Base-by-base conservation (phyloP, 352 stramenopile species). In the Aphanomyces invadans region DNA sequence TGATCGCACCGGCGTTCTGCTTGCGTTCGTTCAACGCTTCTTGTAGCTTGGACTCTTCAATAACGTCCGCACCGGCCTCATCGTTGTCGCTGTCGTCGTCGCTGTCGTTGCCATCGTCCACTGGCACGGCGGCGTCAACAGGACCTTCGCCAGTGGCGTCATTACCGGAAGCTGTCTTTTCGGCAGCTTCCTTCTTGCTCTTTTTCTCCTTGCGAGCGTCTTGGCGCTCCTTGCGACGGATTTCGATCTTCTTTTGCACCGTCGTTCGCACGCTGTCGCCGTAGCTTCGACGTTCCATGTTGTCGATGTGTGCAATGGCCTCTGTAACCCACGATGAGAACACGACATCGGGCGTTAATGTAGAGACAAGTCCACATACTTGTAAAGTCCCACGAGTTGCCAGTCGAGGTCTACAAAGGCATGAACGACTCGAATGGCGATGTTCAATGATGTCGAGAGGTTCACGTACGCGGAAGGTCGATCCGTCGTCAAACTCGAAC, bases 381-480 rank as follows among this genome's bases (percentile, higher is more conserved):
- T 7, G 82, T 92, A 59, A 95, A 95, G 70, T 95, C 83, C 86
- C 86, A 95, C 0, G 85, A 94, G 53, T 77, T 89, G 45, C 83
- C 83, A 1, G 71, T 55, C 72, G 10, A 78, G 69, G 17, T 76
- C 73, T 31, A 76, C 65, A 60, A 87, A 89, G 11, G 67, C 70
- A 54, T n/a, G n/a, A n/a, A n/a, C n/a, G n/a, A n/a, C n/a, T n/a
- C n/a, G n/a, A n/a, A n/a, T n/a, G n/a, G n/a, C n/a, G n/a, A n/a
- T n/a, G n/a, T n/a, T n/a, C n/a, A n/a, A n/a, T n/a, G n/a, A n/a
- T n/a, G n/a, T n/a, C n/a, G n/a, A n/a, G n/a, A n/a, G n/a, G n/a
- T n/a, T n/a, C 46, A 32, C 71, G 7, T 62, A 63, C 67, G 7
- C 76, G 53, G 12, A 36, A 55, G 5, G 19, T 32, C 25, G 38